Conservation (phyloP, 1,284 basidiomycete species). For the Trichosporon sp. region DNA sequence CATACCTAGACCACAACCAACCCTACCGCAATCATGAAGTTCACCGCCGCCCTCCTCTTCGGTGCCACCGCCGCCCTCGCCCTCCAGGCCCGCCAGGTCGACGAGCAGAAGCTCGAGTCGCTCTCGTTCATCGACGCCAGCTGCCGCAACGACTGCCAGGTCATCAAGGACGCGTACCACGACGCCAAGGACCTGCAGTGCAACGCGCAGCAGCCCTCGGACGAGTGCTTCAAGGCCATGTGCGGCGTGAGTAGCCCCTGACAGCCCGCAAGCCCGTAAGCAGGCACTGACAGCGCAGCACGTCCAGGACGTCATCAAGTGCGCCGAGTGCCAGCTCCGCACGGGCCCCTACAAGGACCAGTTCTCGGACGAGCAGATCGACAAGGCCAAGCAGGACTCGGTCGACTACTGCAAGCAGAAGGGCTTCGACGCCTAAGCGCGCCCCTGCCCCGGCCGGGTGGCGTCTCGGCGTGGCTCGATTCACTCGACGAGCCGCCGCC, state of each 20-base stretch:
- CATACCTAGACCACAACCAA: not conserved
- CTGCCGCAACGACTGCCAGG: not conserved
- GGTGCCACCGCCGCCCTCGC: not conserved
- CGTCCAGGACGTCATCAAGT: not conserved
- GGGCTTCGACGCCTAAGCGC: not conserved
- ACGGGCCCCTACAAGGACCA: not conserved
- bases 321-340: slow-evolving; percentile 4
- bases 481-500: not conserved
- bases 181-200: not conserved
- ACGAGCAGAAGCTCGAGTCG: not conserved
- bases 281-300: not conserved
- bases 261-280: too few species aligned
- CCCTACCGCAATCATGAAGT: not conserved
- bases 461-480: not conserved
- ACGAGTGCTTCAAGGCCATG: not conserved
- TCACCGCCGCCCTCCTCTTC: not conserved
- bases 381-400: slow-evolving; percentile 3
- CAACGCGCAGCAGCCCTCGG: not conserved
- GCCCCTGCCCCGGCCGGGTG: not conserved
- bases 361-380: not conserved
- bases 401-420: slow-evolving; percentile 1
- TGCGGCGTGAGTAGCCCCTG: not conserved
- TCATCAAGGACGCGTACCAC: not conserved
- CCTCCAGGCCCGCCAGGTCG: not conserved
- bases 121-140: not conserved